These are phyloP conservation scores for Anethum foeniculum DNA, from an alignment of 140 eudicot genomes.

Conservation along the genomic window DNA sequence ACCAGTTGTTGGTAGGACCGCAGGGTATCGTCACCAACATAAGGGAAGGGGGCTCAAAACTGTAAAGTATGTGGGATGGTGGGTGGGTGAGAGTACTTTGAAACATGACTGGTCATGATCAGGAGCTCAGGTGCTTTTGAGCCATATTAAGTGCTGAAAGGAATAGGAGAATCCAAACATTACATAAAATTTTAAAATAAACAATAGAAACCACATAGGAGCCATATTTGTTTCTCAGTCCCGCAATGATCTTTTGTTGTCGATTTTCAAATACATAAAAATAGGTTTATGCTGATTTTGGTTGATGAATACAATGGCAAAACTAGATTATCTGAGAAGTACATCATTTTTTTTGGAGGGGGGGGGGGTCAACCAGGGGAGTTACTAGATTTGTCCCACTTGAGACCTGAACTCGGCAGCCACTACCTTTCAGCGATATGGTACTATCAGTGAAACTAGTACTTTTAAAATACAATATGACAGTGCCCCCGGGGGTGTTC, in stretches of 20 bases:
- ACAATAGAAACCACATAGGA: background rate
- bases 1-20: background rate
- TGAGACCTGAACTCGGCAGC: background rate
- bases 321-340: background rate
- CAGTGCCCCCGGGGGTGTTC: background rate
- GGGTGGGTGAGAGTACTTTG: background rate
- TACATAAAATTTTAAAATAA: background rate
- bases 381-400: no score
- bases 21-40: background rate
- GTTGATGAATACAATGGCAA: background rate
- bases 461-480: background rate
- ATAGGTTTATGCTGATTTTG: background rate
- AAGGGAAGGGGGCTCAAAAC: background rate
- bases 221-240: background rate
- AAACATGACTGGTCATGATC: background rate
- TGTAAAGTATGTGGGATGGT: background rate
- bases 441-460: background rate
- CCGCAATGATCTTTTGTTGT: background rate
- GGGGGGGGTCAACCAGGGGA: background rate
- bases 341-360: background rate
- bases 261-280: background rate
- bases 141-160: conserved; percentile 12
- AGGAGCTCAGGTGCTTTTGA: background rate
- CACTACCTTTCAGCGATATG: background rate
- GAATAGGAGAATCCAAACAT: background rate